These are phyloP conservation scores for Umbelopsis sp. DNA, from an alignment of 192 early-diverging fungal genomes.

Conservation along the genomic window DNA sequence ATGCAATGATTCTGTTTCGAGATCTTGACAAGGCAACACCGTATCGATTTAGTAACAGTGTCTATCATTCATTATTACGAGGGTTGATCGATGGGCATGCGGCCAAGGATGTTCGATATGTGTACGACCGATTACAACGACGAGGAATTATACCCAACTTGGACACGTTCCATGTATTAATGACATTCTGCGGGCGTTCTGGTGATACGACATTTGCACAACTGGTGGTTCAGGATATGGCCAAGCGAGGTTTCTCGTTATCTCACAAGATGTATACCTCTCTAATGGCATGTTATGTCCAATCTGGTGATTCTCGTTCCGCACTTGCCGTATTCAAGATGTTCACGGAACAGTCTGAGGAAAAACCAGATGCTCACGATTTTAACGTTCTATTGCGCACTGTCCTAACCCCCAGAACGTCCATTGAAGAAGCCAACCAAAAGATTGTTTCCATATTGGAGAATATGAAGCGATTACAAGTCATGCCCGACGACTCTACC, in stretches of 20 bases:
- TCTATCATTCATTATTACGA: neutral
- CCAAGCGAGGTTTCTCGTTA: neutral
- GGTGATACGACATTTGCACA: constrained; percentile 10
- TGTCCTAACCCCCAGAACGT: neutral
- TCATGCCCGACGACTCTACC: constrained; percentile 23
- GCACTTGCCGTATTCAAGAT: constrained; percentile 24
- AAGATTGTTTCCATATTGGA: constrained; percentile 29
- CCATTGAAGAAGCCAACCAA: neutral
- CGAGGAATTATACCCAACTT: constrained; percentile 19
- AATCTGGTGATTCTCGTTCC: neutral
- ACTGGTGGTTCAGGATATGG: constrained; percentile 1
- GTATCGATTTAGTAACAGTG: neutral
- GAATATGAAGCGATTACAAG: constrained; percentile 28
- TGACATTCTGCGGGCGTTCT: constrained; percentile 13
- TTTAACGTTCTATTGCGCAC: constrained; percentile 33
- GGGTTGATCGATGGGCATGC: neutral
- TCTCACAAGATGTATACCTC: constrained; percentile 27
- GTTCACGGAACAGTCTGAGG: constrained; percentile 9
- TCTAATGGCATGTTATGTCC: constrained; percentile 28
- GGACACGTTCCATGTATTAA: constrained; percentile 14
- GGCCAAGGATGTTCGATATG: neutral
- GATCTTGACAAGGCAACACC: neutral
- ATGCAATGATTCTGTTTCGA: neutral
- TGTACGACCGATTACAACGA: constrained; percentile 7
- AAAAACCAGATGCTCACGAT: constrained; percentile 30